Evolutionary conservation across 176 grass and related monocot genomes (phyloP).

Genomic region (Aegilops bicornis): DNA sequence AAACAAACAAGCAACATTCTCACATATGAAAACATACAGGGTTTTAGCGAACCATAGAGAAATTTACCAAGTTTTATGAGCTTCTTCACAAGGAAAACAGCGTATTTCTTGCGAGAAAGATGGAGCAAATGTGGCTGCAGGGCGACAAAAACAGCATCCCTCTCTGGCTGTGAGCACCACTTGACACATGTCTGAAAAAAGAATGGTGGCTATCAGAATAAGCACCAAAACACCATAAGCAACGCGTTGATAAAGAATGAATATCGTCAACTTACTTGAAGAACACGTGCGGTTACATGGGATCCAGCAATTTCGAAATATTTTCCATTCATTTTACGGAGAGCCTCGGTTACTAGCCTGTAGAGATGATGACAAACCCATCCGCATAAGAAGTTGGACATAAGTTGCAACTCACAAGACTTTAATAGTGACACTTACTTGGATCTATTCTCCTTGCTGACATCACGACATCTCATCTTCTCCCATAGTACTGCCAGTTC

Average conservation of each 20-base stretch:
- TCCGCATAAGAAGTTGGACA: neutral
- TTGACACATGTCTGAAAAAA: slow-evolving; percentile 81
- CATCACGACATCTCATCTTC: slow-evolving; percentile 77
- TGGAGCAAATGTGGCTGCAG: slow-evolving; percentile 65
- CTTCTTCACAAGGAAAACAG: slow-evolving; percentile 93
- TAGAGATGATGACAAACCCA: slow-evolving; percentile 14
- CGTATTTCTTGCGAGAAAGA: slow-evolving; percentile 79
- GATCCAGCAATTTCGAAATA: slow-evolving; percentile 75
- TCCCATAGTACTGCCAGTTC: slow-evolving; percentile 87
- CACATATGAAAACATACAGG: neutral
- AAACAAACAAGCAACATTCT: slow-evolving; percentile 14
- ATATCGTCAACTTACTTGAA: slow-evolving; percentile 64
- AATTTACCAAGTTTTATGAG: slow-evolving; percentile 72
- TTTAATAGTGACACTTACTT: slow-evolving; percentile 47
- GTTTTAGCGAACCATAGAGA: neutral
- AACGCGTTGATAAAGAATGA: neutral
- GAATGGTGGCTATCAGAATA: neutral
- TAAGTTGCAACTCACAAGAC: neutral
- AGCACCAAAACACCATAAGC: neutral
- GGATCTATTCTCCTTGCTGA: slow-evolving; percentile 68
- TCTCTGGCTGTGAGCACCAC: slow-evolving; percentile 77
- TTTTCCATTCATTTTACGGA: slow-evolving; percentile 80
- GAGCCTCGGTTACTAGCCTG: slow-evolving; percentile 76
- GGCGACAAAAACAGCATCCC: slow-evolving; percentile 67
- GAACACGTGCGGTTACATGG: slow-evolving; percentile 85